Evolutionary conservation across 1,139 yeast genomes (phyloP), one percentile per base, ranked within the genome.

Genomic region (Candida pseudoviswanathii): DNA sequence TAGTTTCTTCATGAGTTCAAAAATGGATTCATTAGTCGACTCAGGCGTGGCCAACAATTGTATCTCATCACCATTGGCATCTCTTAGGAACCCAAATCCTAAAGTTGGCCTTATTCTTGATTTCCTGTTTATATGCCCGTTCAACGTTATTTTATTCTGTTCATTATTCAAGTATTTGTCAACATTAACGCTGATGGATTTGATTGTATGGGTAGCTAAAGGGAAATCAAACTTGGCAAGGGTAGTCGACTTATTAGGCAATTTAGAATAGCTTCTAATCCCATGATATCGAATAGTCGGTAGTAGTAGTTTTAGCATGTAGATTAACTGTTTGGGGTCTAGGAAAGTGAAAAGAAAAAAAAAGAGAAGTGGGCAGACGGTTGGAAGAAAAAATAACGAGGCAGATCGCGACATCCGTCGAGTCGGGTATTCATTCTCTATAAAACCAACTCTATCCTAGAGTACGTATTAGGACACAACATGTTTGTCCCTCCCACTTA

Each of bases 111-210:
- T 61, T 3, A 71, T 58, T 45, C 78, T 78, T 0, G 96, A 94
- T 56, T 85, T 85, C 37, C 80, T 75, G 59, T 89, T 83, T 25
- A 92, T 78, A 88, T 96, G 95, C 0, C 98, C 98, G 59, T 87
- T 80, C 22, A 89, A 59, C 1, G 73, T 68, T 8, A 79, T 68
- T n/a, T 50, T 50, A 2, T 46, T 43, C 30, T 46, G 52, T 31
- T 34, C 49, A 16, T 45, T 49, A 11, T 60, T 48, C 9, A 44
- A 43, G 21, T 57, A 48, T 7, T 71, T 54, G 22, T 56, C 58
- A 6, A 54, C 22, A 31, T 53, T 42, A 27, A 43, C n/a, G 25
- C 41, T 52, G 25, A 55, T 46, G 11, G 50, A 38, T 29, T 42
- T 43, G 31, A 75, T 60, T 6, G 67, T 58, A 52, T 70, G 73